phyloP scores from a whole-genome alignment of 163 green algal genomes.

The Scenedesmus sp. region DNA sequence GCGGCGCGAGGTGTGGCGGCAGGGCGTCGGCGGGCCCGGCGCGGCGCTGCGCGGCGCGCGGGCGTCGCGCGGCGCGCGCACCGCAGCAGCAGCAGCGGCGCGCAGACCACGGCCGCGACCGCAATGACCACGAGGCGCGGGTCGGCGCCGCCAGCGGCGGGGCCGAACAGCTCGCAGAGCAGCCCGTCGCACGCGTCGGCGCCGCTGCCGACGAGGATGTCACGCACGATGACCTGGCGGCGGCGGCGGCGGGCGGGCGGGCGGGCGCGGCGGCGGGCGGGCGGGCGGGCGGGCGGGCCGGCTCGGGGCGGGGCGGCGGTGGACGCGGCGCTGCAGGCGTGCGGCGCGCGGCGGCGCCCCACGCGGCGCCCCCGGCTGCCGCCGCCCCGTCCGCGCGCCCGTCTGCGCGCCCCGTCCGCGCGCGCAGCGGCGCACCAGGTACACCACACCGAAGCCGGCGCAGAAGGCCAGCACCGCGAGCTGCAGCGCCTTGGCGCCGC shows the following conservation, averaged over 20 bases:
- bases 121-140: neutral
- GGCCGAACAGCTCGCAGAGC: slow-evolving; percentile 22
- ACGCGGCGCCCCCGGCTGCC: neutral
- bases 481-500: slow-evolving; percentile 14
- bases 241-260: no score
- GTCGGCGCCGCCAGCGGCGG: neutral
- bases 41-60: neutral
- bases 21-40: neutral
- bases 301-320: no score
- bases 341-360: no score
- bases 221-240: slow-evolving; percentile 24
- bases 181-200: slow-evolving; percentile 38
- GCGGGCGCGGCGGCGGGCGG: no score
- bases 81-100: slow-evolving; percentile 33
- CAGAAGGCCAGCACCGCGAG: slow-evolving; percentile 32
- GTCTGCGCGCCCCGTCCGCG: no score
- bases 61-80: no score
- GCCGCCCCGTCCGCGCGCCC: neutral
- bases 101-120: neutral
- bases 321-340: no score
- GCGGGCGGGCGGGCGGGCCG: no score
- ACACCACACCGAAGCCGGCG: slow-evolving; percentile 28
- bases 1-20: neutral
- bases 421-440: slow-evolving; percentile 12
- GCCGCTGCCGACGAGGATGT: slow-evolving; percentile 31